Percentiles rank a stretch among this genome's conserved stretches.
Evolutionary conservation across 768 basidiomycete species (phyloP).

Genomic region (Tylopilus cervinicoccineus): DNA sequence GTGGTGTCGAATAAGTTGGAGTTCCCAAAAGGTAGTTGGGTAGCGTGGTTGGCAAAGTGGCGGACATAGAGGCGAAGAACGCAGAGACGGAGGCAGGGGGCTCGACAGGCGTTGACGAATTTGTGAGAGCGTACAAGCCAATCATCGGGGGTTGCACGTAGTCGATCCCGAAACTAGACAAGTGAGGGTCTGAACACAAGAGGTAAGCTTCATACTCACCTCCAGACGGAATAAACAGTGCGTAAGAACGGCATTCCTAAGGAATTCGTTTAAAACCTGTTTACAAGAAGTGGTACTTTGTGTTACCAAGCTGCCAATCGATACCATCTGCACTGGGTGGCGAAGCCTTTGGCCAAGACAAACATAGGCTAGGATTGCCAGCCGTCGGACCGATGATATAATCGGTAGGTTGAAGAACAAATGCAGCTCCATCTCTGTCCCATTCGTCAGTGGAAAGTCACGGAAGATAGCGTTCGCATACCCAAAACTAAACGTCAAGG

Average conservation of each 20-base stretch:
- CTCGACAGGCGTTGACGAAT: conserved; percentile 40
- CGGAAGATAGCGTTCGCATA: conserved; percentile 26
- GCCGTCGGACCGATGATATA: conserved; percentile 70
- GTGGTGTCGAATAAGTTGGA: conserved; percentile 57
- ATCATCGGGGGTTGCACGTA: conserved; percentile 71
- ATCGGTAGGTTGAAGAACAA: conserved; percentile 68
- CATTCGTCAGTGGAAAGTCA: neutral
- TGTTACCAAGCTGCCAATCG: conserved; percentile 76
- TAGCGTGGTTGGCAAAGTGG: conserved; percentile 61
- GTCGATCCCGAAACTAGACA: conserved; percentile 66
- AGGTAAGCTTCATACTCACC: conserved; percentile 36
- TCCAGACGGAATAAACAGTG: conserved; percentile 77
- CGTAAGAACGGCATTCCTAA: conserved; percentile 63
- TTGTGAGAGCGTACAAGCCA: conserved; percentile 63
- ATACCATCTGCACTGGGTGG: conserved; percentile 69
- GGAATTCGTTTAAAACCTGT: neutral
- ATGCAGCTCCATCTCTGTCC: conserved; percentile 33
- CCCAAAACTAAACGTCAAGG: conserved; percentile 70
- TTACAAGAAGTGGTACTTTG: neutral
- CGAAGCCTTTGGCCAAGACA: conserved; percentile 69
- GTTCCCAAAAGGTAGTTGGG: conserved; percentile 70
- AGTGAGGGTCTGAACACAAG: conserved; percentile 3
- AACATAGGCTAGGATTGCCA: conserved; percentile 62
- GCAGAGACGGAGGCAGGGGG: conserved; percentile 42
- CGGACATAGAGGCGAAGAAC: conserved; percentile 57